These are phyloP conservation scores for Chytridium lagenaria DNA, from an alignment of 371 early-diverging fungal species.

Conservation along the genomic window DNA sequence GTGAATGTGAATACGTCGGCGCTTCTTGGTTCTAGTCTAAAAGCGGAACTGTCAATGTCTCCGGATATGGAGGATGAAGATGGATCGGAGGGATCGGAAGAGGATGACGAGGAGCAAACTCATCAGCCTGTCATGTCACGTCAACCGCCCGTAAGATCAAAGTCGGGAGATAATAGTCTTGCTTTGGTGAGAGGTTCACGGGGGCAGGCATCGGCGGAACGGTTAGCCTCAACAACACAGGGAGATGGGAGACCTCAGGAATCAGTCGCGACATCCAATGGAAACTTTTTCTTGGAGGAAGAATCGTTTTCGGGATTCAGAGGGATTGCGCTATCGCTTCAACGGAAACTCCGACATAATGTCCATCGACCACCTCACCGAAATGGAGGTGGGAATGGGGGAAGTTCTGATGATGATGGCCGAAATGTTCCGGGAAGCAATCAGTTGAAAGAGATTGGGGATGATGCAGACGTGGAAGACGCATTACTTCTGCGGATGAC, in stretches of 20 bases:
- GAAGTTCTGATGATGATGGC: too few relatives aligned
- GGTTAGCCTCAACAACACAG: neutral
- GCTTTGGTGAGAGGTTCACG: neutral
- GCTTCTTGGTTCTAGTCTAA: neutral
- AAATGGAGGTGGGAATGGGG: neutral
- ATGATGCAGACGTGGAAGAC: neutral
- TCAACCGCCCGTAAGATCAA: neutral
- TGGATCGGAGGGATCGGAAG: neutral
- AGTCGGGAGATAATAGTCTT: neutral
- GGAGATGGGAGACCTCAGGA: neutral
- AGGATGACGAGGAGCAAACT: neutral
- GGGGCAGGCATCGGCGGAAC: neutral
- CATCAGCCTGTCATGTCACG: too few relatives aligned
- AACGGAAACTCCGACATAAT: constrained; percentile 32
- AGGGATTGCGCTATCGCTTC: constrained; percentile 37
- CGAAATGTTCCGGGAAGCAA: neutral
- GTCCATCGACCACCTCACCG: neutral
- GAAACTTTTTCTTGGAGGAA: neutral
- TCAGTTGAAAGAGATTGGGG: neutral
- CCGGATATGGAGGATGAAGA: neutral
- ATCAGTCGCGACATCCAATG: neutral
- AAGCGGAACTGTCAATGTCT: neutral
- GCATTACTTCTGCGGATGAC: neutral
- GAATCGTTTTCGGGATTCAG: constrained; percentile 28
- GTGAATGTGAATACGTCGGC: neutral